Evolutionary conservation across 345 rosid genomes (phyloP).

Genomic region (Dipteronia dyeriana): DNA sequence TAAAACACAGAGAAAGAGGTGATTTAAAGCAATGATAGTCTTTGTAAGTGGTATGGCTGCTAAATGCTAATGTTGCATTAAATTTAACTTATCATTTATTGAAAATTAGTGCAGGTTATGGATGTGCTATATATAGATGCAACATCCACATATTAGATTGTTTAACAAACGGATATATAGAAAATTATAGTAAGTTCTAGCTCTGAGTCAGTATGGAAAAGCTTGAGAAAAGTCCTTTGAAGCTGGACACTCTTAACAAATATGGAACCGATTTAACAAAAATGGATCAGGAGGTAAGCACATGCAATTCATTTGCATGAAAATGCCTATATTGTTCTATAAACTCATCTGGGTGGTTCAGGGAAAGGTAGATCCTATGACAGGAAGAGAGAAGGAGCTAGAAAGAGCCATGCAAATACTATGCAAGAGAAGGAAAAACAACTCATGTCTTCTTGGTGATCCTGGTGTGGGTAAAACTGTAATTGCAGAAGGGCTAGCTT

Average conservation of each 20-base stretch:
- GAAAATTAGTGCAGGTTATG: background rate
- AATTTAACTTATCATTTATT: background rate
- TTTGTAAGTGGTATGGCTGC: background rate
- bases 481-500: conserved; percentile 31
- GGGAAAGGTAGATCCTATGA: conserved; percentile 27
- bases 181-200: background rate
- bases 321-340: background rate
- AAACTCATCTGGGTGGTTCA: background rate
- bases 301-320: background rate
- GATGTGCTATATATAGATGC: background rate
- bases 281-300: conserved; percentile 15
- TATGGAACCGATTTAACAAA: conserved; percentile 23
- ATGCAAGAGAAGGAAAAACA: conserved; percentile 29
- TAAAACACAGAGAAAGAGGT: background rate
- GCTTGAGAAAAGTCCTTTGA: conserved; percentile 9
- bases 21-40: background rate
- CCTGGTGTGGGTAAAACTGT: conserved; percentile 42
- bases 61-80: background rate
- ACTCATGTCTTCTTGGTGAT: conserved; percentile 35
- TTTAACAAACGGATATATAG: background rate
- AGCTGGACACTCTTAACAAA: conserved; percentile 2
- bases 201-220: conserved; percentile 9
- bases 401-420: conserved; percentile 26
- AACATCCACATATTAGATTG: background rate
- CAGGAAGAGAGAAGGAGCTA: conserved; percentile 19